Percentiles rank a stretch among this genome's conserved stretches.
These are phyloP conservation scores for Cucumis hystrix DNA, from an alignment of 306 rosid species.

Conservation along the genomic window DNA sequence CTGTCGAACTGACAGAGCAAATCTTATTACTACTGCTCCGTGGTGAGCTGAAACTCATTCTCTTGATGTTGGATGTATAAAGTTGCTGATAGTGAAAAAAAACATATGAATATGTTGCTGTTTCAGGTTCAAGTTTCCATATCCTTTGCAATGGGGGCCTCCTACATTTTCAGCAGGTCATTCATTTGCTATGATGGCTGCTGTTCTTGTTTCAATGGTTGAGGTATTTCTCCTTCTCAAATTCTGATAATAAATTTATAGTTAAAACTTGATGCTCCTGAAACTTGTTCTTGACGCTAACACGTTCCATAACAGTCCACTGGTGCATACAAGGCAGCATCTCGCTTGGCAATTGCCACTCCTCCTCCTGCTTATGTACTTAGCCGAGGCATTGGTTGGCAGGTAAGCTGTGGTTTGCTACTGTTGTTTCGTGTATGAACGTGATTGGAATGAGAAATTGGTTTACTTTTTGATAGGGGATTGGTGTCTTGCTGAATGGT, in stretches of 20 bases:
- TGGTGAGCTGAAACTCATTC: slow-evolving; percentile 33
- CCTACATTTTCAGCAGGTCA: slow-evolving; percentile 98
- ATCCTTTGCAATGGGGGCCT: slow-evolving; percentile 97
- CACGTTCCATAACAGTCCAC: slow-evolving; percentile 52
- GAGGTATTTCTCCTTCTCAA: slow-evolving; percentile 45
- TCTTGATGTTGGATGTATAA: neutral
- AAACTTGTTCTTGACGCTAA: neutral
- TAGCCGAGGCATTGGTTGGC: slow-evolving; percentile 99
- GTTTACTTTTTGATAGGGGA: slow-evolving; percentile 39
- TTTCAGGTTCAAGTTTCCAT: slow-evolving; percentile 85
- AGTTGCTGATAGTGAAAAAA: slow-evolving; percentile 5
- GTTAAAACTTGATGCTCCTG: neutral
- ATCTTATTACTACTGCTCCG: slow-evolving; percentile 83
- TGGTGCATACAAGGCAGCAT: slow-evolving; percentile 81
- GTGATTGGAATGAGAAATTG: neutral
- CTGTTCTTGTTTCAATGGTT: slow-evolving; percentile 89
- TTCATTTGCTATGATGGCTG: slow-evolving; percentile 92
- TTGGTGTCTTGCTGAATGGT: slow-evolving; percentile 77
- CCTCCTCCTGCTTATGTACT: slow-evolving; percentile 97
- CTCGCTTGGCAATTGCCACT: slow-evolving; percentile 91
- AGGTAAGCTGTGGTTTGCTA: slow-evolving; percentile 30
- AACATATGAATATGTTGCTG: neutral
- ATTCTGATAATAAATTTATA: neutral
- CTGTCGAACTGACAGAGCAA: slow-evolving; percentile 76
- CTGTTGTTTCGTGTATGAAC: neutral